Evolutionary conservation across 179 eudicot species (phyloP).

Genomic region (Silene vulgaris): DNA sequence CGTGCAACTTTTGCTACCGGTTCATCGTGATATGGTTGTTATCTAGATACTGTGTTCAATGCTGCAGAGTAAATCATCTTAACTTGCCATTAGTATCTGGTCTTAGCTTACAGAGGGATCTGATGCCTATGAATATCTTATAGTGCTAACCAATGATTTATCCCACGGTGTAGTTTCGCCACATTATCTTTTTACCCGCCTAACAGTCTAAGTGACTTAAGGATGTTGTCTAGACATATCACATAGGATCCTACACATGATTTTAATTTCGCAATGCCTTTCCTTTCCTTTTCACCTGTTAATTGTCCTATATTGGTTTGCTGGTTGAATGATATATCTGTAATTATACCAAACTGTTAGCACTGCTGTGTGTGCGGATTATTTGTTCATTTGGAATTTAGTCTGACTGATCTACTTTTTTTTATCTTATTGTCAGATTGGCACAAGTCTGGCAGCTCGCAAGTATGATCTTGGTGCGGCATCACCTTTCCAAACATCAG

Average conservation of each 20-base stretch:
- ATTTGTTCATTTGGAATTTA: background rate
- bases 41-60: background rate
- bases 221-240: background rate
- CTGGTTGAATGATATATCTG: background rate
- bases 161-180: background rate
- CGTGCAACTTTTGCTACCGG: too few species aligned
- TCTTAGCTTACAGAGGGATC: background rate
- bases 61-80: background rate
- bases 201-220: background rate
- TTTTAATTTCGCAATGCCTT: background rate
- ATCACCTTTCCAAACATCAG: constrained; percentile 70
- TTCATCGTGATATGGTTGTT: background rate
- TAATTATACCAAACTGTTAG: background rate
- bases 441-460: constrained; percentile 69
- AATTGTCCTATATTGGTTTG: background rate
- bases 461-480: constrained; percentile 66
- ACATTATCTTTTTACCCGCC: background rate
- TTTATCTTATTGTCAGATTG: constrained; percentile 52
- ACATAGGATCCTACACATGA: background rate
- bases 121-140: background rate
- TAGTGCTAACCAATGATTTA: background rate
- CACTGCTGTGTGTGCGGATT: background rate
- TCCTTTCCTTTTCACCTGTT: background rate
- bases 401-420: constrained; percentile 15
- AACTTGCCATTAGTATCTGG: background rate